Evolutionary conservation across 495 filamentous ascomycete species (phyloP), one percentile per base, ranked within the genome.

Genomic region (Talaromyces proteolyticus): DNA sequence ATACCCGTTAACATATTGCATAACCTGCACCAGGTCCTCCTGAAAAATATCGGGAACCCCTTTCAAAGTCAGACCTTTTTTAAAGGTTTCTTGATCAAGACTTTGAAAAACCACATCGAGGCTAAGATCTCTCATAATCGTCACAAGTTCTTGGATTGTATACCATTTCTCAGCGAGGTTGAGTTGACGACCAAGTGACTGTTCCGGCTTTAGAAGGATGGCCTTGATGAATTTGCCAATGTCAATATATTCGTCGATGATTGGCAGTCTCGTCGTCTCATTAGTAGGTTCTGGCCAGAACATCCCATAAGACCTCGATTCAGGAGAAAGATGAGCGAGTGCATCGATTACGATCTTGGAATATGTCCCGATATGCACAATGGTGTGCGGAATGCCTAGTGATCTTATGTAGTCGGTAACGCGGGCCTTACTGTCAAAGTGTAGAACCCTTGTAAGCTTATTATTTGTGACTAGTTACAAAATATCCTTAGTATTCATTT

Each of bases 111-210:
- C 21, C 4, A 36, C 20, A 34, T 29, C 34, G 24, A 47, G 26
- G 2, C 44, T 26, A 14, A 20, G 44, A 10, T 20, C 16, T 34
- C 20, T 24, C 10, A 47, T 8, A 12, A 36, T 38, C 17, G 19
- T 12, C 2, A 17, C 19, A 22, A 47, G 19, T 37, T 47, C 24
- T 47, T 26, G 25, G 16, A 47, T 18, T 10, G 44, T 34, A n/a
- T 47, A 47, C 3, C 18, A n/a, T 17, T 47, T 47, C 44, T 47
- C 44, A 12, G 44, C 44, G 4, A 47, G 24, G 11, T 47, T 47
- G 44, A 21, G 22, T 11, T 18, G 26, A 17, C n/a, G 29, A 4
- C 44, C 44, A 11, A 34, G 12, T 12, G 44, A 34, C 44, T 36
- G 34, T 21, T 29, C 18, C 21, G 44, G 44, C 4, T 22, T 47